A percentile compares a stretch with the other conserved stretches of the same genome.
These are phyloP conservation scores for Diplogelasinospora grovesii DNA, from an alignment of 495 filamentous ascomycete species.

Conservation along the genomic window DNA sequence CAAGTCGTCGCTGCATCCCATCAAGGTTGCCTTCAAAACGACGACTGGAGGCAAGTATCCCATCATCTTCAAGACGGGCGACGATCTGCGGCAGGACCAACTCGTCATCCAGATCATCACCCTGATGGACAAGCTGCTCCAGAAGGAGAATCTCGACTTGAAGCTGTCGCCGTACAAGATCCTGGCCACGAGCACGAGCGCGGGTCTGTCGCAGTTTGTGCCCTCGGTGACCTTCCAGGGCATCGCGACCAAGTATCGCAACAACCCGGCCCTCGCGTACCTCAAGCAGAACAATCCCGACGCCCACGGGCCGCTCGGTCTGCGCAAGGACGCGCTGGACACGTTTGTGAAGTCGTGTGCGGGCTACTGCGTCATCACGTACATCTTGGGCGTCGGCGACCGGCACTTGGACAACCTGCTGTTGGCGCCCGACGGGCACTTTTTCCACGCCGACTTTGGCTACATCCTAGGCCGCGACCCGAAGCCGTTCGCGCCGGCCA, in stretches of 20 bases:
- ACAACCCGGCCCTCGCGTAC: constrained; percentile 68
- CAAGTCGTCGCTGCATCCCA: constrained; percentile 85
- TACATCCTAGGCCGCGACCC: constrained; percentile 97
- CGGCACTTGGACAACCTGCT: constrained; percentile 95
- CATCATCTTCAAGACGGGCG: constrained; percentile 94
- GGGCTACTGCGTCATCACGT: constrained; percentile 98
- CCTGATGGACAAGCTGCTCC: constrained; percentile 92
- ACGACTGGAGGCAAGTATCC: constrained; percentile 70
- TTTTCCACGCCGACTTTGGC: constrained; percentile 98
- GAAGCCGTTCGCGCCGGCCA: constrained; percentile 91
- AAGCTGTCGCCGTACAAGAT: constrained; percentile 95
- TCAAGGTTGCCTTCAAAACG: constrained; percentile 87
- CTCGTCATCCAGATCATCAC: constrained; percentile 97
- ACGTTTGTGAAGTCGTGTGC: constrained; percentile 94
- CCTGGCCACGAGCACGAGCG: constrained; percentile 81
- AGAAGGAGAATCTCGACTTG: constrained; percentile 94
- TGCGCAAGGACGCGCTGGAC: constrained; percentile 89
- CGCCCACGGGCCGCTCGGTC: constrained; percentile 69
- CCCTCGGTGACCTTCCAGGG: constrained; percentile 75
- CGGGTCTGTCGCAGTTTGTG: constrained; percentile 89
- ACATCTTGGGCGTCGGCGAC: constrained; percentile 96
- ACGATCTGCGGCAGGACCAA: constrained; percentile 95
- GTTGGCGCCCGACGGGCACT: constrained; percentile 82
- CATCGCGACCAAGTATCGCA: constrained; percentile 73
- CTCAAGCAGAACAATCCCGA: constrained; percentile 88